A percentile compares a stretch with the other conserved stretches of the same genome.
These are phyloP conservation scores for Geotrichum phurueaensis DNA, from an alignment of 1,139 yeast genomes.

Conservation along the genomic window DNA sequence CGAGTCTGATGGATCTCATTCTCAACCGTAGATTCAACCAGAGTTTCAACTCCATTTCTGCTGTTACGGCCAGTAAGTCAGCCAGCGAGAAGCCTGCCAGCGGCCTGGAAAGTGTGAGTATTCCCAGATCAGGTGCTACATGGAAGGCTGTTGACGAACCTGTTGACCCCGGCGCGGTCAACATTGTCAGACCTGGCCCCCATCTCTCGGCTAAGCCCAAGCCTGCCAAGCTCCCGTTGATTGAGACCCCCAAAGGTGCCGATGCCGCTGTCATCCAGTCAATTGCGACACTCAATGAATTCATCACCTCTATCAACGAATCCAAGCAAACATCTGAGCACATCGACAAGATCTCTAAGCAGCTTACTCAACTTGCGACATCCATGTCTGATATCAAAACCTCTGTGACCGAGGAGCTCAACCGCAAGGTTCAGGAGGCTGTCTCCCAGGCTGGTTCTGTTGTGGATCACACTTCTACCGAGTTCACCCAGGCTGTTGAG, in stretches of 20 bases:
- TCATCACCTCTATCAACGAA: constrained; percentile 47
- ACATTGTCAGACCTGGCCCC: constrained; percentile 17
- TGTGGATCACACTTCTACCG: constrained; percentile 26
- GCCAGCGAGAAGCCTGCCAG: constrained; percentile 21
- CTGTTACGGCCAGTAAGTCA: not conserved
- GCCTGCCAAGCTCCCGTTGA: constrained; percentile 23
- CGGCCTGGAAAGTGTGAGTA: constrained; percentile 16
- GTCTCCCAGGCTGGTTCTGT: constrained; percentile 18
- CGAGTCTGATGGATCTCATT: constrained; percentile 44
- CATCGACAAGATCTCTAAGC: constrained; percentile 27
- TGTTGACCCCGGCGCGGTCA: constrained; percentile 9
- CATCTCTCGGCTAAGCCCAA: constrained; percentile 12
- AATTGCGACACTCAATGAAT: constrained; percentile 47
- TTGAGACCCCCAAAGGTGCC: constrained; percentile 30
- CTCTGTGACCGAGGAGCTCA: constrained; percentile 15
- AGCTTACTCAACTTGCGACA: constrained; percentile 29
- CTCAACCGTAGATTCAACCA: constrained; percentile 42
- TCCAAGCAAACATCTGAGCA: constrained; percentile 31
- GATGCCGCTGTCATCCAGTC: constrained; percentile 47
- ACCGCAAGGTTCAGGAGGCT: constrained; percentile 27
- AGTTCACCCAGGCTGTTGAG: constrained; percentile 38
- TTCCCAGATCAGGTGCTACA: constrained; percentile 15
- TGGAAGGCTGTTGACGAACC: constrained; percentile 22
- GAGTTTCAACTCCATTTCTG: constrained; percentile 20
- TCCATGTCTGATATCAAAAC: constrained; percentile 27